Evolutionary conservation across 2,329 filamentous ascomycete genomes (phyloP).

Genomic region (Hypomyces perniciosus): DNA sequence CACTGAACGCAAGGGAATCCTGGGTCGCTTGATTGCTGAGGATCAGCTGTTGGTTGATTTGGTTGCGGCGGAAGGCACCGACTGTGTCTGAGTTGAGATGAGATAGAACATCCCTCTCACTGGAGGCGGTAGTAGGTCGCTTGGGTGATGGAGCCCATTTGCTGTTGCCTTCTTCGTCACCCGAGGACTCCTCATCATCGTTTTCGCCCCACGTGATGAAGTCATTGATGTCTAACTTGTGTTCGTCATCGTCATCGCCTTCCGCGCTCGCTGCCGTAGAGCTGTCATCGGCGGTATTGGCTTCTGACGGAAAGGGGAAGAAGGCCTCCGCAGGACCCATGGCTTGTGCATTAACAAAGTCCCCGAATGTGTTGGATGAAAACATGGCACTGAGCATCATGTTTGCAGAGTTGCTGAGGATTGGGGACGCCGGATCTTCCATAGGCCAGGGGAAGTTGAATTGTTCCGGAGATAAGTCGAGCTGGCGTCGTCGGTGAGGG

Average conservation of each 20-base stretch:
- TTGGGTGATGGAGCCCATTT: slow-evolving; percentile 45
- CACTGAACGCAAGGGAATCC: slow-evolving; percentile 57
- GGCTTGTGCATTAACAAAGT: slow-evolving; percentile 57
- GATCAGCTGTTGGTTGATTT: slow-evolving; percentile 56
- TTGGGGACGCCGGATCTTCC: slow-evolving; percentile 43
- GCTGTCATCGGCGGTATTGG: slow-evolving; percentile 47
- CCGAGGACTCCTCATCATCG: slow-evolving; percentile 50
- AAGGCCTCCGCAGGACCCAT: slow-evolving; percentile 71
- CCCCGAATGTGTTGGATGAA: slow-evolving; percentile 48
- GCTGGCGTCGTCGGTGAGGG: slow-evolving; percentile 41
- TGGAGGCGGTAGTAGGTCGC: slow-evolving; percentile 42
- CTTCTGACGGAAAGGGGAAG: slow-evolving; percentile 61
- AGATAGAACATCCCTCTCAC: slow-evolving; percentile 46
- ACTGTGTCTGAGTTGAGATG: slow-evolving; percentile 63
- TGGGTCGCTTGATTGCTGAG: slow-evolving; percentile 54
- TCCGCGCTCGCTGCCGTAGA: slow-evolving; percentile 29
- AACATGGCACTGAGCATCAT: slow-evolving; percentile 75
- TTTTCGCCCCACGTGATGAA: slow-evolving; percentile 63
- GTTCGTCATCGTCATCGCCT: slow-evolving; percentile 59
- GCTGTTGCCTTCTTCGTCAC: slow-evolving; percentile 50
- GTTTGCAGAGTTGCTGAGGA: slow-evolving; percentile 62
- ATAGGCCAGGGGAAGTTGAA: slow-evolving; percentile 45
- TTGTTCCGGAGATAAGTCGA: slow-evolving; percentile 50
- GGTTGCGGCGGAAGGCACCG: slow-evolving; percentile 69
- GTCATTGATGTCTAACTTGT: slow-evolving; percentile 61